phyloP scores from a whole-genome alignment of 2,329 filamentous ascomycete species.

The Podosphaera xanthii region DNA sequence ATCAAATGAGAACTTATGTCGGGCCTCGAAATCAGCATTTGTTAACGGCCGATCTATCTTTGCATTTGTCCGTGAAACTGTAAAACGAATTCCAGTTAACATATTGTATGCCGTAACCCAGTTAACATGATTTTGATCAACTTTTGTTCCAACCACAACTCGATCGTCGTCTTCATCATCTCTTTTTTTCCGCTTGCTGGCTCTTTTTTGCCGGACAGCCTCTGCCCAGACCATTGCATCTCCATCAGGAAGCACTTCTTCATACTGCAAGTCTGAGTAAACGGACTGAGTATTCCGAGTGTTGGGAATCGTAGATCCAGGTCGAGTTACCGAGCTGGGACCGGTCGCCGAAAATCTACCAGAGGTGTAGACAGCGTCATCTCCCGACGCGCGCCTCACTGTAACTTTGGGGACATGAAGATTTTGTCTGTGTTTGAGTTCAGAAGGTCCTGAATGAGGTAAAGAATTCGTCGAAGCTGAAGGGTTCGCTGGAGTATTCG shows the following conservation, averaged over 20 bases:
- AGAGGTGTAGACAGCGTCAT: conserved; percentile 43
- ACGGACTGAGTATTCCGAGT: conserved; percentile 66
- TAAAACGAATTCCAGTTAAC: conserved; percentile 94
- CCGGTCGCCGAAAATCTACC: conserved; percentile 55
- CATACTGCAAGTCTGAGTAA: conserved; percentile 61
- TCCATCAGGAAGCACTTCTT: conserved; percentile 70
- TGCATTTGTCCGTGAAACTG: conserved; percentile 85
- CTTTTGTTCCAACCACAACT: conserved; percentile 88
- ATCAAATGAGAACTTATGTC: conserved; percentile 97
- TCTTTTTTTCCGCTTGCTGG: conserved; percentile 60
- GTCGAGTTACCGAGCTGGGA: conserved; percentile 34
- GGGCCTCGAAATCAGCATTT: conserved; percentile 76
- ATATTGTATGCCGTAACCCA: conserved; percentile 99
- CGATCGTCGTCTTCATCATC: conserved; percentile 84
- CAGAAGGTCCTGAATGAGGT: conserved; percentile 27
- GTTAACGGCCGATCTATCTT: conserved; percentile 83
- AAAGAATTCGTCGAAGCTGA: conserved; percentile 17
- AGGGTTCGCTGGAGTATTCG: conserved; percentile 22
- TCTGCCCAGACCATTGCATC: conserved; percentile 85
- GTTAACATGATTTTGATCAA: conserved; percentile 90
- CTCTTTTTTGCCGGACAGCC: conserved; percentile 73
- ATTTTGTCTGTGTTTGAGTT: conserved; percentile 63
- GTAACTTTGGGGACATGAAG: conserved; percentile 59
- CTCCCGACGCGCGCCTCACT: conserved; percentile 43
- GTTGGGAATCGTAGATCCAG: conserved; percentile 64